Evolutionary conservation across 305 asterid genomes (phyloP).

Genomic region (Fraxinus dipetala): DNA sequence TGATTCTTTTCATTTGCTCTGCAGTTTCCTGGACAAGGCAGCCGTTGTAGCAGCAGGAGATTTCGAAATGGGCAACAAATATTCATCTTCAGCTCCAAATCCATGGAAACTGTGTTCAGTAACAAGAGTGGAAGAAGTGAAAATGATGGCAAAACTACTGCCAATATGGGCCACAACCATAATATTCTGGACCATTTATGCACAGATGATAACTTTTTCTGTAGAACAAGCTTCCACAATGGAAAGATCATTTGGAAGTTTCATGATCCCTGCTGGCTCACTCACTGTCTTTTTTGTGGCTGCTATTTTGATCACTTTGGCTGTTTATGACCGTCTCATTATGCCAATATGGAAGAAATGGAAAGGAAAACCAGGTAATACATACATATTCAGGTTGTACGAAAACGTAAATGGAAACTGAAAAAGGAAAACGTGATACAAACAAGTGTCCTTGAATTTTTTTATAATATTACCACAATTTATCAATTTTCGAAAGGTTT

Average conservation of each 20-base stretch:
- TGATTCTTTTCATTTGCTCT: background rate
- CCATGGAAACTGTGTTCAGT: conserved; percentile 75
- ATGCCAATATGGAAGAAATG: conserved; percentile 75
- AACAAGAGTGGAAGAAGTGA: conserved; percentile 84
- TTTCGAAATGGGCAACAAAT: conserved; percentile 17
- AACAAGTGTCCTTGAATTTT: background rate
- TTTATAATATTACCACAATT: background rate
- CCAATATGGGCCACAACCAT: conserved; percentile 94
- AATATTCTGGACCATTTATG: conserved; percentile 84
- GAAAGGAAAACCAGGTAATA: conserved; percentile 62
- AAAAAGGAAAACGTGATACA: background rate
- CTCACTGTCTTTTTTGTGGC: conserved; percentile 77
- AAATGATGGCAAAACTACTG: conserved; percentile 67
- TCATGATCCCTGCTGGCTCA: conserved; percentile 80
- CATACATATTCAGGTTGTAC: background rate
- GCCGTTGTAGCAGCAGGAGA: conserved; percentile 66
- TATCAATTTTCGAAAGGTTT: background rate
- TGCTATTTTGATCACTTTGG: conserved; percentile 63
- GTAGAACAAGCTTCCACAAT: conserved; percentile 85
- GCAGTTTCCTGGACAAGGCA: conserved; percentile 75
- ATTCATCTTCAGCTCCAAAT: conserved; percentile 35
- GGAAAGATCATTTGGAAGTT: conserved; percentile 54
- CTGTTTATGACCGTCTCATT: conserved; percentile 59
- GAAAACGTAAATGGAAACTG: background rate
- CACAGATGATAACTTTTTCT: conserved; percentile 88